Evolutionary conservation across 2,329 filamentous ascomycete genomes (phyloP).

Genomic region (Fusarium irregulare): DNA sequence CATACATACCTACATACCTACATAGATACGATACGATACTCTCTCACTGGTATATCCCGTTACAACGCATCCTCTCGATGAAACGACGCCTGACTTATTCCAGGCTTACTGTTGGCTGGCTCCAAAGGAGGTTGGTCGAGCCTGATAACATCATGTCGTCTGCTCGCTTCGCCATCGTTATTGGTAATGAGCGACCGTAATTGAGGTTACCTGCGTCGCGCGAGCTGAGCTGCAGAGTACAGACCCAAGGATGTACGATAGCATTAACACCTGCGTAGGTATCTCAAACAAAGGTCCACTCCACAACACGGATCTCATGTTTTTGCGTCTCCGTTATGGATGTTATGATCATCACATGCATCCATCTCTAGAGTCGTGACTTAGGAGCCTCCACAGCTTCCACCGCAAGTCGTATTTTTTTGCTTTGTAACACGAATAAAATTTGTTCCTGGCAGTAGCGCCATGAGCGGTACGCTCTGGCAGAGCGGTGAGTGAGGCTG

Average conservation of each 20-base stretch:
- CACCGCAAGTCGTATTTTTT: slow-evolving; percentile 16
- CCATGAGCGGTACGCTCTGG: background rate
- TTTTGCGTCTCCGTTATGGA: slow-evolving; percentile 26
- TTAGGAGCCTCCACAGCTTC: slow-evolving; percentile 29
- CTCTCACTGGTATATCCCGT: slow-evolving; percentile 9
- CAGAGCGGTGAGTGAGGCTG: slow-evolving; percentile 28
- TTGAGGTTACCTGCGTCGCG: slow-evolving; percentile 2
- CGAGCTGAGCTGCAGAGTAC: slow-evolving; percentile 11
- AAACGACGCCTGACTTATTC: slow-evolving; percentile 24
- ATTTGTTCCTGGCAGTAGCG: slow-evolving; percentile 19
- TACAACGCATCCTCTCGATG: slow-evolving; percentile 12
- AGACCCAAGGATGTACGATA: slow-evolving; percentile 2
- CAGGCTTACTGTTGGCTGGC: slow-evolving; percentile 18
- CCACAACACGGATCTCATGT: slow-evolving; percentile 5
- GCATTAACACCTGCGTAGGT: slow-evolving; percentile 8
- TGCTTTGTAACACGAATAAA: slow-evolving; percentile 15
- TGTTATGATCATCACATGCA: slow-evolving; percentile 22
- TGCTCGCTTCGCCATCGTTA: slow-evolving; percentile 15
- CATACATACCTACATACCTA: slow-evolving; percentile 1
- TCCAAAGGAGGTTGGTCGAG: slow-evolving; percentile 11
- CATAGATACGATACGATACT: background rate
- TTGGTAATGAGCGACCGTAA: slow-evolving; percentile 8
- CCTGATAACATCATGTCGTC: slow-evolving; percentile 23
- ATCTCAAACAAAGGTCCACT: slow-evolving; percentile 4
- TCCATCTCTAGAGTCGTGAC: background rate